Conservation (phyloP, 2,329 filamentous ascomycete genomes). For the Metarhizium robertsii region DNA sequence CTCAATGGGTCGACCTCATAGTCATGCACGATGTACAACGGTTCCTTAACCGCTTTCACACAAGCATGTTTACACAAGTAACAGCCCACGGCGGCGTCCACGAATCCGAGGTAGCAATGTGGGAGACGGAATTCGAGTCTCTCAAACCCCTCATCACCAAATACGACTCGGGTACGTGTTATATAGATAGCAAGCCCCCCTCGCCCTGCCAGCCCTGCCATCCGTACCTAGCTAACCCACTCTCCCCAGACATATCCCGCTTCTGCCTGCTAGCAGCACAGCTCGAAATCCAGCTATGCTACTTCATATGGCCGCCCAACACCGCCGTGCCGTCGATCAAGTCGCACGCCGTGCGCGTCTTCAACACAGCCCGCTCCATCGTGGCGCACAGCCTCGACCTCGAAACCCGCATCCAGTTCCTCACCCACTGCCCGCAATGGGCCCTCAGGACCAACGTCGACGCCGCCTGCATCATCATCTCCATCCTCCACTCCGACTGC, state of each 20-base stretch:
- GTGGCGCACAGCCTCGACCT: slow-evolving; percentile 33
- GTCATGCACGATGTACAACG: slow-evolving; percentile 37
- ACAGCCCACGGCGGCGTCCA: slow-evolving; percentile 37
- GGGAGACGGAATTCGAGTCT: slow-evolving; percentile 44
- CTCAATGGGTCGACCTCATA: slow-evolving; percentile 34
- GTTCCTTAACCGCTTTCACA: slow-evolving; percentile 39
- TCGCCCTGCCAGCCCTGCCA: not conserved
- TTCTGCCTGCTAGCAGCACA: slow-evolving; percentile 39
- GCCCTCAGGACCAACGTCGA: slow-evolving; percentile 37
- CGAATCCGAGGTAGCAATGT: slow-evolving; percentile 34
- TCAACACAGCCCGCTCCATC: slow-evolving; percentile 37
- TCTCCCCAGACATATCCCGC: slow-evolving; percentile 31
- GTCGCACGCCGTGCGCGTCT: slow-evolving; percentile 35
- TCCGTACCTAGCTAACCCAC: not conserved
- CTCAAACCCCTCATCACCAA: slow-evolving; percentile 35
- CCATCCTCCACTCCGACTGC: slow-evolving; percentile 35
- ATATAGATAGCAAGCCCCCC: not conserved
- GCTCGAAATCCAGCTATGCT: slow-evolving; percentile 44
- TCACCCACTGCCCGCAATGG: slow-evolving; percentile 40
- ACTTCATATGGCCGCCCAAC: slow-evolving; percentile 33
- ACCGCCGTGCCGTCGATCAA: slow-evolving; percentile 27
- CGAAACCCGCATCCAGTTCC: slow-evolving; percentile 28
- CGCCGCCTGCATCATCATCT: slow-evolving; percentile 35
- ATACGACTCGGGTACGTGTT: slow-evolving; percentile 33
- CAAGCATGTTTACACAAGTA: slow-evolving; percentile 36